These are phyloP conservation scores for Fagopyrum tataricum DNA, from an alignment of 148 eudicot species.

Conservation along the genomic window DNA sequence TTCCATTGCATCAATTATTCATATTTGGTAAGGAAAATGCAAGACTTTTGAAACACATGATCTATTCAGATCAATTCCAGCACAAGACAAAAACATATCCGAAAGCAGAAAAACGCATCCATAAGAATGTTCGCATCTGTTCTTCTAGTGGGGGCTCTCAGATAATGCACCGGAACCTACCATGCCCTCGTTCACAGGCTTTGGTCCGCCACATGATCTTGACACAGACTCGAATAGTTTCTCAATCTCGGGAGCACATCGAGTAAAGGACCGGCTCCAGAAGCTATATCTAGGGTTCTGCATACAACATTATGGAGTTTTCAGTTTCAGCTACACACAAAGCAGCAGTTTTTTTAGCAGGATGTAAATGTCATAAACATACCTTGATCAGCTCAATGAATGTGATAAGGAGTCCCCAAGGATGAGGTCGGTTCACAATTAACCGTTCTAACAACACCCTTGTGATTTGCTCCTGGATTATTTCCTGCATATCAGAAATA, in stretches of 20 bases:
- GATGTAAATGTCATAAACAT: neutral
- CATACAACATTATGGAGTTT: neutral
- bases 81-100: no score
- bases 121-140: neutral
- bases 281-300: slow-evolving; percentile 90
- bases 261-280: slow-evolving; percentile 79
- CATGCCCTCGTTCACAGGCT: slow-evolving; percentile 65
- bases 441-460: slow-evolving; percentile 86
- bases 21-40: no score
- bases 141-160: slow-evolving; percentile 37
- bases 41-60: no score
- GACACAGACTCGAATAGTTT: slow-evolving; percentile 87
- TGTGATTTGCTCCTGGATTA: slow-evolving; percentile 87
- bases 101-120: no score
- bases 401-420: slow-evolving; percentile 93
- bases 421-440: slow-evolving; percentile 86
- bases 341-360: neutral
- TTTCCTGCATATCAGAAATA: slow-evolving; percentile 44
- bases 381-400: slow-evolving; percentile 97
- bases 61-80: no score
- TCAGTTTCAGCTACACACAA: neutral
- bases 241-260: slow-evolving; percentile 94
- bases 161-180: slow-evolving; percentile 62
- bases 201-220: slow-evolving; percentile 87
- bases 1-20: no score